These are phyloP conservation scores for Cornus florida DNA, from an alignment of 148 eudicot genomes.

Conservation along the genomic window DNA sequence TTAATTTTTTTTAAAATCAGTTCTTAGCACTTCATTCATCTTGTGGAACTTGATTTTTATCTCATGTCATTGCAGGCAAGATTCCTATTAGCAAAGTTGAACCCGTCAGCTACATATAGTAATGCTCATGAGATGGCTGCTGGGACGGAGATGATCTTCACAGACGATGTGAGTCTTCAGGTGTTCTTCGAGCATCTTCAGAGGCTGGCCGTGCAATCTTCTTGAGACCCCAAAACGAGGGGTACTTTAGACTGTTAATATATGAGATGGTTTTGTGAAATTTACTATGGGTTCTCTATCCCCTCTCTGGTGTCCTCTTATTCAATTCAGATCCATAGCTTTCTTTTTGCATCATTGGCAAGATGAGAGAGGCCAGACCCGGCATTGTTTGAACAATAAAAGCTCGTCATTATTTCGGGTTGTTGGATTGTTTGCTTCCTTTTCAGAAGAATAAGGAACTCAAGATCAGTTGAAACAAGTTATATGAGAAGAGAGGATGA, in stretches of 20 bases:
- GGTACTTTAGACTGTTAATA: neutral
- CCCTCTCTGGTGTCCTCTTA: neutral
- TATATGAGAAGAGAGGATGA: neutral
- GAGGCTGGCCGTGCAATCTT: constrained; percentile 93
- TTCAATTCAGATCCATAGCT: neutral
- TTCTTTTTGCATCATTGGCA: neutral
- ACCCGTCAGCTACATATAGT: constrained; percentile 91
- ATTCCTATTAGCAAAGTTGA: constrained; percentile 86
- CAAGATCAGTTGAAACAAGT: constrained; percentile 17
- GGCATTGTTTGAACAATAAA: constrained; percentile 7
- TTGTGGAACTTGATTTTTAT: neutral
- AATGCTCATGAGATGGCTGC: constrained; percentile 77
- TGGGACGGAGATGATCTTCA: constrained; percentile 87
- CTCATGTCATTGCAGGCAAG: constrained; percentile 61
- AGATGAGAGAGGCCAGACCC: neutral
- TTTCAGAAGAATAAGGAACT: constrained; percentile 5
- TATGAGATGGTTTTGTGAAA: neutral
- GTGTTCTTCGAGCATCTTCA: constrained; percentile 95
- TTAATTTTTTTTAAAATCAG: too few species aligned
- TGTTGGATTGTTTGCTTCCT: constrained; percentile 15
- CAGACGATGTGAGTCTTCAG: constrained; percentile 95
- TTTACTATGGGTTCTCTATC: constrained; percentile 10
- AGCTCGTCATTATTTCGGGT: neutral
- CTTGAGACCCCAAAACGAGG: constrained; percentile 36
- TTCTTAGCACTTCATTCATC: too few species aligned